These are phyloP conservation scores for Vigna mungo DNA, from an alignment of 306 rosid genomes.

Conservation along the genomic window DNA sequence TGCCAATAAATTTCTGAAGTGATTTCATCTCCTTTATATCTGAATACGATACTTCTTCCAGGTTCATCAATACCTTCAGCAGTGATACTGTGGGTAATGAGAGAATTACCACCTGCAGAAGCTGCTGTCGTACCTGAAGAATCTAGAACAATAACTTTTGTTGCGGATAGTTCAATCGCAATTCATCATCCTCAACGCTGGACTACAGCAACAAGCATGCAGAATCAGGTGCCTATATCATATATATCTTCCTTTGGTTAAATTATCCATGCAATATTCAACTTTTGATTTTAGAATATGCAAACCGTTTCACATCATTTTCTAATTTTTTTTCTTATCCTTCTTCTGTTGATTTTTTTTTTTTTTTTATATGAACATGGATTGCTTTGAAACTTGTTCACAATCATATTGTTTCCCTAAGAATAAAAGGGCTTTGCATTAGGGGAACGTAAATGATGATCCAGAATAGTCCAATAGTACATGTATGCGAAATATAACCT, in stretches of 20 bases:
- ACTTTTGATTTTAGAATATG: constrained; percentile 4
- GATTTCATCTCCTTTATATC: constrained; percentile 32
- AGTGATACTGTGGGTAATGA: constrained; percentile 79
- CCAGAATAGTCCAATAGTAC: background rate
- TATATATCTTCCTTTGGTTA: constrained; percentile 29
- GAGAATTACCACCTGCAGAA: constrained; percentile 75
- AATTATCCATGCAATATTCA: constrained; percentile 30
- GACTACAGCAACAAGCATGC: constrained; percentile 68
- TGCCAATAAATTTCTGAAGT: constrained; percentile 32
- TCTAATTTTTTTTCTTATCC: constrained; percentile 27
- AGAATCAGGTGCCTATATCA: constrained; percentile 67
- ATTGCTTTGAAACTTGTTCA: constrained; percentile 40
- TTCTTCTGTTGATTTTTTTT: background rate
- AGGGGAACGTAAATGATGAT: constrained; percentile 36
- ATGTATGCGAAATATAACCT: background rate
- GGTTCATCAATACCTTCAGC: constrained; percentile 92
- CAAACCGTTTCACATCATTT: background rate
- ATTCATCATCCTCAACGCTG: constrained; percentile 70
- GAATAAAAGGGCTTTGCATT: constrained; percentile 9
- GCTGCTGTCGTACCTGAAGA: constrained; percentile 59
- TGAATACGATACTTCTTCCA: constrained; percentile 50
- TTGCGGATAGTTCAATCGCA: constrained; percentile 56
- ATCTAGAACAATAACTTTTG: constrained; percentile 66
- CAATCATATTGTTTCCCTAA: constrained; percentile 35
- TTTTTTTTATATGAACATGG: constrained; percentile 7